A percentile compares a stretch with the other conserved stretches of the same genome.
Conservation (phyloP, 352 stramenopile species). For the Phytophthora megakarya region DNA sequence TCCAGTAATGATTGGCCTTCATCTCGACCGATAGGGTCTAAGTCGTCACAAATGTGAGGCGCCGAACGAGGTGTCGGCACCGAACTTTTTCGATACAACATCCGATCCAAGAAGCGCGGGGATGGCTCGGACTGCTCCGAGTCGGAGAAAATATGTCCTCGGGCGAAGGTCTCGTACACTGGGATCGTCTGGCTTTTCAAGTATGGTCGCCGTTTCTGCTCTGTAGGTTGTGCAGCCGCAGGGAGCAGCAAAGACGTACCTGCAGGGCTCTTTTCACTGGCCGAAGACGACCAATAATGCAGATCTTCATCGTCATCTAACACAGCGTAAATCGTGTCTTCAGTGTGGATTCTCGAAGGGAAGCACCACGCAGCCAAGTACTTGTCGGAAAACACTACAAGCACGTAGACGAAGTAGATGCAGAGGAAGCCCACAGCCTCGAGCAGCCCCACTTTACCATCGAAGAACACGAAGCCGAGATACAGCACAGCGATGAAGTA, state of each 20-base stretch:
- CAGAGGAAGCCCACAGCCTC: conserved; percentile 74
- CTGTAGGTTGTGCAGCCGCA: conserved; percentile 2
- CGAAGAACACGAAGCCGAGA: conserved; percentile 71
- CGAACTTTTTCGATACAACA: conserved; percentile 61
- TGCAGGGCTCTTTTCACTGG: conserved; percentile 31
- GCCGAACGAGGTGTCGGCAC: conserved; percentile 59
- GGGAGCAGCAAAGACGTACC: conserved; percentile 9
- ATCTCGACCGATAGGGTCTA: conserved; percentile 21
- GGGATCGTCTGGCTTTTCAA: conserved; percentile 41
- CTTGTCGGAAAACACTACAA: conserved; percentile 65
- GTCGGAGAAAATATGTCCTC: conserved; percentile 43
- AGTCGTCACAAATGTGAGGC: conserved; percentile 30
- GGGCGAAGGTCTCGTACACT: conserved; percentile 40
- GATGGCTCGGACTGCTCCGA: conserved; percentile 67
- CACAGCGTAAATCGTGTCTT: conserved; percentile 24
- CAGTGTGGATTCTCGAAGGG: conserved; percentile 15
- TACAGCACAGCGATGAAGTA: conserved; percentile 78
- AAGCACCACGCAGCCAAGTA: conserved; percentile 41
- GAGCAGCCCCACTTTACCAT: conserved; percentile 63
- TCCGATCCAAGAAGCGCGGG: conserved; percentile 32
- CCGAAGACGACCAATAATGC: conserved; percentile 33
- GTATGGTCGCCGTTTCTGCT: conserved; percentile 29
- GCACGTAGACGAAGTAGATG: conserved; percentile 71
- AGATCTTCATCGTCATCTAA: conserved; percentile 45
- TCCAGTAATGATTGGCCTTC: conserved; percentile 63